Base-by-base conservation (phyloP, 2,329 filamentous ascomycete species). In the Byssoonygena ceratinophila region DNA sequence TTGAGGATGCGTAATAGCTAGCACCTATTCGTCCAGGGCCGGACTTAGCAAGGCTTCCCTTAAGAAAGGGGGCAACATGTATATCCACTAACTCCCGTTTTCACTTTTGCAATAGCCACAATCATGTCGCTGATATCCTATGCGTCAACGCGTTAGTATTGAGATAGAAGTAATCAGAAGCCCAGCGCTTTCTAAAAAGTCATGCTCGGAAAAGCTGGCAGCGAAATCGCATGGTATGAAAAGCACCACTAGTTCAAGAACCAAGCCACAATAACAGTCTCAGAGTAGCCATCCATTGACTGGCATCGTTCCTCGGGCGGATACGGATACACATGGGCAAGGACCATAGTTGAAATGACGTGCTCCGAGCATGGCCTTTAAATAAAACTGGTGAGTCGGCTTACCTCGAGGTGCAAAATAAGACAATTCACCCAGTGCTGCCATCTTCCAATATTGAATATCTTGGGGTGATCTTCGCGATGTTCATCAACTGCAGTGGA, bases 61-160 rank as follows among this genome's bases (percentile, higher is more conserved):
- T 14, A 18, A 37, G 3, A 37, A 18, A 37, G n/a, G 4, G 18
- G 4, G 4, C 2, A 18, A 37, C 18, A n/a, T 7, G 32, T 57
- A n/a, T 27, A 16, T 70, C 69, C 25, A 71, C 72, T 66, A 58
- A 75, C 73, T 72, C 57, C 71, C 70, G 59, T 67, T 58, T 20
- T 66, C 40, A 41, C 66, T 70, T 62, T 74, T 71, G 64, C 73
- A 75, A 61, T 75, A 75, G 51, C 73, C 73, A 59, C 73, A 75
- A 18, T 43, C 27, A 22, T 51, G 32, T 14, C 51, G 46, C 32
- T 53, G 51, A 32, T 53, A 53, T 36, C 51, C 44, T 53, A 36
- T 23, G 25, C 7, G 4, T 23, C 8, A 23, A 43, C 20, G 20
- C 6, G 32, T 47, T 9, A 47, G 45, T 29, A 14, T 27, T 14